Percentiles rank a stretch among this genome's conserved stretches.
Evolutionary conservation across 257 asterid species (phyloP).

Genomic region (Jacaranda copaia): DNA sequence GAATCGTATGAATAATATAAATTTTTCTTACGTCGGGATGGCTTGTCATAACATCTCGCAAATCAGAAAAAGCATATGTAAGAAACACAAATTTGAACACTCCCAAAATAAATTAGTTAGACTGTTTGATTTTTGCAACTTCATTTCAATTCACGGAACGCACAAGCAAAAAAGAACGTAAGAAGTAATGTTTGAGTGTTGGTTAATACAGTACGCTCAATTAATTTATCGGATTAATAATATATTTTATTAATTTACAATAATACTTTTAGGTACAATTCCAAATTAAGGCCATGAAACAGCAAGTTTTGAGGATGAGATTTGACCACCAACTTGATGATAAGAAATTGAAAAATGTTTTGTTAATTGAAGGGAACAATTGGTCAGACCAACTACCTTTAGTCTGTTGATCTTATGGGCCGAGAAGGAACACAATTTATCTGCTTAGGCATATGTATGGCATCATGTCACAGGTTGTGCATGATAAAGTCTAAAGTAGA

Average conservation of each 20-base stretch:
- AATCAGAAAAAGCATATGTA: too few species aligned
- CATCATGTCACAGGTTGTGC: neutral
- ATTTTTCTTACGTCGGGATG: too few species aligned
- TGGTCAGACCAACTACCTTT: conserved; percentile 28
- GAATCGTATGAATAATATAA: too few species aligned
- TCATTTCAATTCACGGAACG: too few species aligned
- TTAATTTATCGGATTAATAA: neutral
- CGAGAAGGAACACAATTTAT: neutral
- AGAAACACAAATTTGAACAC: neutral
- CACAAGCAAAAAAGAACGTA: too few species aligned
- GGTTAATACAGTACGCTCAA: too few species aligned
- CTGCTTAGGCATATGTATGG: conserved; percentile 7
- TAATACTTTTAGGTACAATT: neutral
- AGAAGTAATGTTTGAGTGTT: neutral
- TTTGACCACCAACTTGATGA: conserved; percentile 26
- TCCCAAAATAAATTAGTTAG: too few species aligned
- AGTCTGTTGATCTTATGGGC: neutral
- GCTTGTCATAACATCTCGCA: neutral
- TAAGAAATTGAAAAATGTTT: conserved; percentile 15
- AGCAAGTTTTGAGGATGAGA: conserved; percentile 26
- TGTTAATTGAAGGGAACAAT: conserved; percentile 8
- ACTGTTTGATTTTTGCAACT: neutral
- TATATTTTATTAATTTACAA: neutral
- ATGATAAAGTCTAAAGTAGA: neutral
- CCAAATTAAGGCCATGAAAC: conserved; percentile 13